Conservation (phyloP, 176 grass and related monocot species). For the Zizania latifolia region DNA sequence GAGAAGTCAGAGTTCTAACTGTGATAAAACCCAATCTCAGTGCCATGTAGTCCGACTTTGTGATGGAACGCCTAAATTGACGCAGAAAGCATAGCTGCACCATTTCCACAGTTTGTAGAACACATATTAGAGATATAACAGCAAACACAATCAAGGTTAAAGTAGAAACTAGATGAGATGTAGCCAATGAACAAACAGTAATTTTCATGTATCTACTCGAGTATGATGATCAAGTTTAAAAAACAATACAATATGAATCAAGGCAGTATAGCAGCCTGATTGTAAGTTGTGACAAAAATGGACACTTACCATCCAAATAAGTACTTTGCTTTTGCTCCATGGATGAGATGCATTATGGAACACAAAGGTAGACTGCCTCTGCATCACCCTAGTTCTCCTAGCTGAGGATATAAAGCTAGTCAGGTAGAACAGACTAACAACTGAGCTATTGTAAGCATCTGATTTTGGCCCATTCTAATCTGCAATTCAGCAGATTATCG, state of each 20-base stretch:
- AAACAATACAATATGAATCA: not conserved
- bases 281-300: not conserved
- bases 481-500: too few relatives aligned
- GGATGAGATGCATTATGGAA: conserved; percentile 89
- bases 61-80: conserved; percentile 87
- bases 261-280: not conserved
- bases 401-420: conserved; percentile 33
- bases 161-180: not conserved
- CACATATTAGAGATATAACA: not conserved
- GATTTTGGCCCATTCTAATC: too few relatives aligned
- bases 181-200: not conserved
- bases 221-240: not conserved
- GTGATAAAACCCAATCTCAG: conserved; percentile 85
- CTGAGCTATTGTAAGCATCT: not conserved
- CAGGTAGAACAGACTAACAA: not conserved
- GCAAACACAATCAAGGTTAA: not conserved
- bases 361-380: conserved; percentile 90
- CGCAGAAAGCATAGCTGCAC: conserved; percentile 86
- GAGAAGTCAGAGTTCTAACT: conserved; percentile 42
- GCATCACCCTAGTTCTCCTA: conserved; percentile 74
- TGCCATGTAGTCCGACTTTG: conserved; percentile 88
- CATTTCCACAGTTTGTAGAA: conserved; percentile 13
- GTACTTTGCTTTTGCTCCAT: conserved; percentile 93
- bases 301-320: conserved; percentile 89
- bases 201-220: not conserved